phyloP scores from a whole-genome alignment of 1,284 basidiomycete species.

The Ganoderma meredithae region DNA sequence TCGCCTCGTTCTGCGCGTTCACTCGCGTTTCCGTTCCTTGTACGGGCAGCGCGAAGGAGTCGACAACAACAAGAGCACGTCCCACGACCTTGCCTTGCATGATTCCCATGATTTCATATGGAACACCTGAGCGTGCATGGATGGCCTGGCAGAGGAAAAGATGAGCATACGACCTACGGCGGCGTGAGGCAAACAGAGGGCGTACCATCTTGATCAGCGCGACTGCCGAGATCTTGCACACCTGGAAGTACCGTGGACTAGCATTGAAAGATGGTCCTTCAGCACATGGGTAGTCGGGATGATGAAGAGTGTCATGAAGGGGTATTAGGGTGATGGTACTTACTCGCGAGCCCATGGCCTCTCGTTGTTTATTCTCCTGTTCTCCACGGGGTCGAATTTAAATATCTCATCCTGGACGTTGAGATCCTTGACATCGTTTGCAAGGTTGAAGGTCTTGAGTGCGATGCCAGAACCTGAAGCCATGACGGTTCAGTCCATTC shows the following conservation, averaged over 20 bases:
- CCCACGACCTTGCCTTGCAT: constrained; percentile 98
- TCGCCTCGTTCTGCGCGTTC: constrained; percentile 95
- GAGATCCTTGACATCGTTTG: constrained; percentile 79
- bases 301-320: constrained; percentile 51
- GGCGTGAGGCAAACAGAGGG: constrained; percentile 9
- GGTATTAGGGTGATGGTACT: constrained; percentile 22
- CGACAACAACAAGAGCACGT: constrained; percentile 89
- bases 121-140: constrained; percentile 96
- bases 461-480: constrained; percentile 56
- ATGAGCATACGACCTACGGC: constrained; percentile 7
- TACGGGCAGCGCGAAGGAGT: constrained; percentile 96
- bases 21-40: constrained; percentile 99
- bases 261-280: not conserved
- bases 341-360: constrained; percentile 92
- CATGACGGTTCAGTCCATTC: constrained; percentile 33
- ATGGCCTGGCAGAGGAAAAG: constrained; percentile 77
- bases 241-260: constrained; percentile 92
- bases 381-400: constrained; percentile 77
- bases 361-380: constrained; percentile 75
- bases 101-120: constrained; percentile 98
- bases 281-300: constrained; percentile 76
- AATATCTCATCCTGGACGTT: constrained; percentile 84
- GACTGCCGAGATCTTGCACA: constrained; percentile 94
- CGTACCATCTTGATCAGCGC: constrained; percentile 98
- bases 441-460: constrained; percentile 83